Percentiles rank a stretch among this genome's conserved stretches.
Conservation (phyloP, 1,284 basidiomycete species). For the Porogramme epimiltina region DNA sequence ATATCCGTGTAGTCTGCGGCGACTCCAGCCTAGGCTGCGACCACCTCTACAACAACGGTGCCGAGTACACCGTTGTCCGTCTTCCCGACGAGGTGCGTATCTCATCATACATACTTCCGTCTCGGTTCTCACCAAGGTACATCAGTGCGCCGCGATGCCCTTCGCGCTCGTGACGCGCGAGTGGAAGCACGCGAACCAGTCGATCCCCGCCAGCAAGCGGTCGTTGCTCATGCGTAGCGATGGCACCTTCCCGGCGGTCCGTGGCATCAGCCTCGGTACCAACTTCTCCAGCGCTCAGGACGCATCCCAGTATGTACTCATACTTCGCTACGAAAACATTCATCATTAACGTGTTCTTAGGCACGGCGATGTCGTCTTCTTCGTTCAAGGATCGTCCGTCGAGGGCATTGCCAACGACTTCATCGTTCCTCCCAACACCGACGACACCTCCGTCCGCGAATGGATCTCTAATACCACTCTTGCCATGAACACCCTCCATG, state of each 20-base stretch:
- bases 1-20: constrained; percentile 49
- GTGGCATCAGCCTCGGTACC: constrained; percentile 42
- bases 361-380: not conserved
- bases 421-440: not conserved
- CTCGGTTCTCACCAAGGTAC: not conserved
- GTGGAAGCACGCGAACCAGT: constrained; percentile 42
- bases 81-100: constrained; percentile 32
- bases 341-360: not conserved
- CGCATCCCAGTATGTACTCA: not conserved
- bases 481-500: not conserved
- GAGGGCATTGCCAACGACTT: not conserved
- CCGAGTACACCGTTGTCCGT: constrained; percentile 51
- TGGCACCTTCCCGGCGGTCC: constrained; percentile 36
- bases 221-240: constrained; percentile 34
- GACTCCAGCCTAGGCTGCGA: constrained; percentile 43
- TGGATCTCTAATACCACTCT: not conserved
- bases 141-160: constrained; percentile 45
- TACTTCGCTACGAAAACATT: not conserved
- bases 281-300: constrained; percentile 35
- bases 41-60: constrained; percentile 46
- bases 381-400: not conserved
- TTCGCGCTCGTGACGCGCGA: constrained; percentile 49
- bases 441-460: not conserved
- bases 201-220: constrained; percentile 36
- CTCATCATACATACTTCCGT: not conserved